Conservation (phyloP, 1,139 yeast species). For the Kazachstania sp. region DNA sequence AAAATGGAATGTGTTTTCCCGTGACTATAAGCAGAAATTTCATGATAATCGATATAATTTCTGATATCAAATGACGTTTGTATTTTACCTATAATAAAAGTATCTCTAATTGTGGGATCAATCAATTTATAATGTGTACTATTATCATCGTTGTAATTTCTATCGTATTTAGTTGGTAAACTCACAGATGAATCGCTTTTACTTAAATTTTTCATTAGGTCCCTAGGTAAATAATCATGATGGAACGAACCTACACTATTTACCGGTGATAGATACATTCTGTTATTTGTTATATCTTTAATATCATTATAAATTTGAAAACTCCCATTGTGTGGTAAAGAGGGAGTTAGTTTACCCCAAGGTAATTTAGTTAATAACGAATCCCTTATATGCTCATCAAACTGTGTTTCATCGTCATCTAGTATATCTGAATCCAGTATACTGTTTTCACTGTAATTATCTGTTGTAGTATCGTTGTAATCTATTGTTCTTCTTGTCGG, state of each 20-base stretch:
- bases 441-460: constrained; percentile 1
- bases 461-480: background rate
- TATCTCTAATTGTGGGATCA: constrained; percentile 12
- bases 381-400: constrained; percentile 2
- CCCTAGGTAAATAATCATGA: constrained; percentile 8
- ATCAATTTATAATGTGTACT: background rate
- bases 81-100: constrained; percentile 13
- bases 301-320: constrained; percentile 8
- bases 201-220: background rate
- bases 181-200: constrained; percentile 3
- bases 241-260: constrained; percentile 4
- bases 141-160: too few relatives aligned
- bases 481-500: background rate
- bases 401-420: constrained; percentile 3
- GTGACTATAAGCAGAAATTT: constrained; percentile 17
- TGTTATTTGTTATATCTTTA: background rate
- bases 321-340: constrained; percentile 2
- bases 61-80: constrained; percentile 23
- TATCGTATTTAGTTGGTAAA: background rate
- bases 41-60: constrained; percentile 15
- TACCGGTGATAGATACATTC: constrained; percentile 3
- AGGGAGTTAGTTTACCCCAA: constrained; percentile 7
- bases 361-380: constrained; percentile 4
- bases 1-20: constrained; percentile 18
- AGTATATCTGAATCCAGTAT: constrained; percentile 2